Evolutionary conservation across 139 green algal genomes (phyloP).

Genomic region (Chlorella sorokiniana): DNA sequence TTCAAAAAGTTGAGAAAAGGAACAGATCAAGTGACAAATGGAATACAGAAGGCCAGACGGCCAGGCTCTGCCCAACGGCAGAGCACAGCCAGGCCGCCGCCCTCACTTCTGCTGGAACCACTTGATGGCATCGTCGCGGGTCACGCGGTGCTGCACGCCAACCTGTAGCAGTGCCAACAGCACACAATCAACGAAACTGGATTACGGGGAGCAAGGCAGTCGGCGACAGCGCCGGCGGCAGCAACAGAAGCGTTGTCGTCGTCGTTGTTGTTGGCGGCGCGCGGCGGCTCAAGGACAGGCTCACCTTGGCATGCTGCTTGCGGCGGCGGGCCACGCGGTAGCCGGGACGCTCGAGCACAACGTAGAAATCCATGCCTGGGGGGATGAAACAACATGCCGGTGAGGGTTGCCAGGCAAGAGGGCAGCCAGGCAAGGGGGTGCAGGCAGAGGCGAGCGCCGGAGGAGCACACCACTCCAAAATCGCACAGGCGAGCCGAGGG

Average conservation of each 20-base stretch:
- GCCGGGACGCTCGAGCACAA: conserved; percentile 94
- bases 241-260: neutral
- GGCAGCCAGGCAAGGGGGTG: neutral
- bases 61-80: neutral
- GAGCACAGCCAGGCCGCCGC: neutral
- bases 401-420: neutral
- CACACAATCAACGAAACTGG: too few species aligned
- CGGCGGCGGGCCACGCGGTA: conserved; percentile 91
- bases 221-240: neutral
- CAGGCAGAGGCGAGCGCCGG: neutral
- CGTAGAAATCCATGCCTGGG: conserved; percentile 99
- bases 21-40: neutral
- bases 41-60: neutral
- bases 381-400: neutral
- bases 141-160: conserved; percentile 91
- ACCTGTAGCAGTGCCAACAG: conserved; percentile 29
- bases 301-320: conserved; percentile 52
- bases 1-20: neutral
- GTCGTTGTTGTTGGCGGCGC: too few species aligned
- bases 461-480: too few species aligned
- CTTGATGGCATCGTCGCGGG: conserved; percentile 98
- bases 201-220: neutral
- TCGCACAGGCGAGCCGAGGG: too few species aligned
- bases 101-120: conserved; percentile 91
- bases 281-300: conserved; percentile 34